phyloP scores from a whole-genome alignment of 176 grass and related monocot species.

The Aegilops bicornis region DNA sequence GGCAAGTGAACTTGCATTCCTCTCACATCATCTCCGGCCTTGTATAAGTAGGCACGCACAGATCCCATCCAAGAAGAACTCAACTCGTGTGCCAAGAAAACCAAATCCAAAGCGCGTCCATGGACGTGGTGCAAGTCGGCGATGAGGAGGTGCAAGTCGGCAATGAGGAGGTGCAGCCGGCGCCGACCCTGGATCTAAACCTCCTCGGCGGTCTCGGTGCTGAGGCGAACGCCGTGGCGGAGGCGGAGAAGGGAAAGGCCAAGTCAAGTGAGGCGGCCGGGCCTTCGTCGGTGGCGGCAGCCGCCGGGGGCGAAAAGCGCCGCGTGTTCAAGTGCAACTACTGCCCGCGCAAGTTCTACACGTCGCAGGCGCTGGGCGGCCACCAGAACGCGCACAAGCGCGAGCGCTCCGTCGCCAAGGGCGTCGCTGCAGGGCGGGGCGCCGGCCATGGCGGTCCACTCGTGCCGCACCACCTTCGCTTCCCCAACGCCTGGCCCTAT shows the following conservation, averaged over 20 bases:
- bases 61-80: background rate
- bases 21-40: constrained; percentile 1
- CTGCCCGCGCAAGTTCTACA: constrained; percentile 87
- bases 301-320: background rate
- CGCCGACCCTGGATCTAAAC: no score
- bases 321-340: constrained; percentile 86
- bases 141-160: background rate
- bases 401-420: constrained; percentile 75
- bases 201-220: no score
- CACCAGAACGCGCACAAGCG: constrained; percentile 99
- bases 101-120: background rate
- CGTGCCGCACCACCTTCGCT: constrained; percentile 35
- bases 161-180: background rate
- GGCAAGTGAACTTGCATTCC: constrained; percentile 22
- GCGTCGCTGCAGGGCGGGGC: constrained; percentile 24
- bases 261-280: no score
- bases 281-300: background rate
- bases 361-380: constrained; percentile 91
- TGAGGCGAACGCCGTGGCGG: no score
- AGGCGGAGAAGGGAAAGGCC: no score
- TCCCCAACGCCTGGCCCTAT: constrained; percentile 25
- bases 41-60: constrained; percentile 32
- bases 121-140: background rate
- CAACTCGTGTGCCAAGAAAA: constrained; percentile 9
- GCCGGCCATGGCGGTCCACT: background rate